A percentile compares a stretch with the other conserved stretches of the same genome.
phyloP scores from a whole-genome alignment of 2,329 filamentous ascomycete genomes.

The Tolypocladium inflatum region DNA sequence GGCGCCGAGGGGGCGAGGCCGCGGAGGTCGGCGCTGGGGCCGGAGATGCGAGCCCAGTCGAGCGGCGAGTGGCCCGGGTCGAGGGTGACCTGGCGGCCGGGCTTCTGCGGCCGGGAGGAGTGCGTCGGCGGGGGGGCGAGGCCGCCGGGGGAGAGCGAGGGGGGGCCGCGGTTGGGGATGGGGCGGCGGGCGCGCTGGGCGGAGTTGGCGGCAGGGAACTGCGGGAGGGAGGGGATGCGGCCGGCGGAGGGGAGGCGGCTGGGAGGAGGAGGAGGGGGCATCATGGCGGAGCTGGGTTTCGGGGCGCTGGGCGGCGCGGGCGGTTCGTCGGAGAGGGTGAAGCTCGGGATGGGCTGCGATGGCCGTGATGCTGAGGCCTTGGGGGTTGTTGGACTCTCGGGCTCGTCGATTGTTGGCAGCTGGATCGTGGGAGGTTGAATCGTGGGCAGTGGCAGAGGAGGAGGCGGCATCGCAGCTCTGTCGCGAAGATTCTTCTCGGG shows the following conservation, averaged over 20 bases:
- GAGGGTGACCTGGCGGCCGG: conserved; percentile 64
- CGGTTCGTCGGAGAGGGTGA: conserved; percentile 27
- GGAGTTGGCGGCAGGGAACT: conserved; percentile 43
- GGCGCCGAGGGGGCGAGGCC: conserved; percentile 41
- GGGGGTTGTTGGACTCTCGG: conserved; percentile 39
- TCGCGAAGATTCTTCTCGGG: conserved; percentile 11
- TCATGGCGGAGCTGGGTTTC: conserved; percentile 10
- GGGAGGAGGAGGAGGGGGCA: conserved; percentile 19
- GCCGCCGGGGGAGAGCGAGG: conserved; percentile 24
- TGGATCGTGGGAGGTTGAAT: conserved; percentile 7
- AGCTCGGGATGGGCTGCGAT: conserved; percentile 28
- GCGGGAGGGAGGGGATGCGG: conserved; percentile 24
- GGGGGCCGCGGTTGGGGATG: conserved; percentile 28
- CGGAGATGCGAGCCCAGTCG: conserved; percentile 81
- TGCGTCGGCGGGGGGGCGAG: conserved; percentile 49
- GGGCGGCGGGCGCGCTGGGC: conserved; percentile 37
- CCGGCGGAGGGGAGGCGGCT: conserved; percentile 15
- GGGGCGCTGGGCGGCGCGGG: conserved; percentile 1
- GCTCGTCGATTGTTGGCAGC: conserved; percentile 13
- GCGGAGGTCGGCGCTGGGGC: conserved; percentile 57
- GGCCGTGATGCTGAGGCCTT: conserved; percentile 28
- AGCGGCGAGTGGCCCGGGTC: conserved; percentile 89
- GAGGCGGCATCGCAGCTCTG: conserved; percentile 25
- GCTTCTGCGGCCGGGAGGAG: conserved; percentile 40
- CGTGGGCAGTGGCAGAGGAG: conserved; percentile 19